phyloP scores from a whole-genome alignment of 805 yeast species.

The Clavispora asparagi region DNA sequence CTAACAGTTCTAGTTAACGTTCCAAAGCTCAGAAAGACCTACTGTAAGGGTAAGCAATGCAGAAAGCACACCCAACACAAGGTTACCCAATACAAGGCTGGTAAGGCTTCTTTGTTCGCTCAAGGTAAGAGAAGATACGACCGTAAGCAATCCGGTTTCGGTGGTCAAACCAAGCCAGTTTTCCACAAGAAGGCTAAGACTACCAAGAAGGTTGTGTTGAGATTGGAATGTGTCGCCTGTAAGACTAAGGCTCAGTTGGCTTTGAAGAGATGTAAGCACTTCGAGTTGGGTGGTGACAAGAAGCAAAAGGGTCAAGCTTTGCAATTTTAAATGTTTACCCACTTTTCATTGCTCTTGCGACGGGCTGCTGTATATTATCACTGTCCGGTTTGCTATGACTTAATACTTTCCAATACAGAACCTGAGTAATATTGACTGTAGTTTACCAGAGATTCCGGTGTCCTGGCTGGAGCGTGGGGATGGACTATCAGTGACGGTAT shows the following conservation, averaged over 20 bases:
- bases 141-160: conserved; percentile 99
- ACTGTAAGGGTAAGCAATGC: conserved; percentile 99
- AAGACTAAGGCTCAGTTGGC: conserved; percentile 98
- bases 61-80: conserved; percentile 99
- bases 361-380: conserved; percentile 1
- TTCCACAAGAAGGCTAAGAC: conserved; percentile 99
- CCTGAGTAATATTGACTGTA: not conserved
- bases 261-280: conserved; percentile 99
- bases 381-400: conserved; percentile 1
- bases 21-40: conserved; percentile 99
- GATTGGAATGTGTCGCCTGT: conserved; percentile 98
- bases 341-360: not conserved
- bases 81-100: conserved; percentile 99
- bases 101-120: conserved; percentile 98
- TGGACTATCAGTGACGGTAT: too few relatives aligned
- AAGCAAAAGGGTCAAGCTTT: conserved; percentile 99
- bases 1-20: conserved; percentile 74
- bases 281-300: conserved; percentile 99
- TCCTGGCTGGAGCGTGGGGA: too few relatives aligned
- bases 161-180: conserved; percentile 99
- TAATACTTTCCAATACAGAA: conserved; percentile 1
- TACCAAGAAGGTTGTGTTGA: conserved; percentile 99
- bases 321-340: conserved; percentile 68
- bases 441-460: not conserved
- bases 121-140: conserved; percentile 99